phyloP scores from a whole-genome alignment of 768 basidiomycete species.

The Termitomyces sp. region DNA sequence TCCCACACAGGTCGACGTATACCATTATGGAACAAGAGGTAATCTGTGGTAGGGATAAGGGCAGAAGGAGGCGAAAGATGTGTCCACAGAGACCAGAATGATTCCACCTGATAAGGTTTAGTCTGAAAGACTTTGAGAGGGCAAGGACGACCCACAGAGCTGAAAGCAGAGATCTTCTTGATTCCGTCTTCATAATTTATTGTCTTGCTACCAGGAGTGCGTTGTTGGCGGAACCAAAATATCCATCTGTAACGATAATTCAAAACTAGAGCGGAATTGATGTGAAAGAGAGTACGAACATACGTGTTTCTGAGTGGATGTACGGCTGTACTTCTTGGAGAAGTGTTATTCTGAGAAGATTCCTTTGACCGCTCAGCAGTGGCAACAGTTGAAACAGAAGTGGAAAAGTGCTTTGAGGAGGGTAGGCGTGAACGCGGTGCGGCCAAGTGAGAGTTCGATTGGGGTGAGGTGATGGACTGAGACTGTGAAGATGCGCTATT shows the following conservation, averaged over 20 bases:
- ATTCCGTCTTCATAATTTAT: constrained; percentile 93
- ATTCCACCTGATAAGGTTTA: constrained; percentile 63
- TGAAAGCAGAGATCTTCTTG: constrained; percentile 85
- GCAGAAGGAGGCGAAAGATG: constrained; percentile 84
- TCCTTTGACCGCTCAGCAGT: constrained; percentile 44
- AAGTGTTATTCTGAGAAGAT: constrained; percentile 25
- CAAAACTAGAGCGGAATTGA: constrained; percentile 13
- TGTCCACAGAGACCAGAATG: constrained; percentile 92
- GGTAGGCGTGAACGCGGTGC: constrained; percentile 41
- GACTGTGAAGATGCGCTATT: constrained; percentile 29
- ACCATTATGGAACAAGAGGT: constrained; percentile 84
- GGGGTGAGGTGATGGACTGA: constrained; percentile 17
- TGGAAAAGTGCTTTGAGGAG: constrained; percentile 70
- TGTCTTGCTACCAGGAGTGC: constrained; percentile 84
- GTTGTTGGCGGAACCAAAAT: constrained; percentile 90
- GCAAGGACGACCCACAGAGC: constrained; percentile 52
- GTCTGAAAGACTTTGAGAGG: neutral
- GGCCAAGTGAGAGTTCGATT: constrained; percentile 17
- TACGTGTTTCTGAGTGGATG: constrained; percentile 87
- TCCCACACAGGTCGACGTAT: constrained; percentile 94
- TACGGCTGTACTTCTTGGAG: constrained; percentile 35
- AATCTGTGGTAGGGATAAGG: constrained; percentile 87
- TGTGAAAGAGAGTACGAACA: constrained; percentile 50
- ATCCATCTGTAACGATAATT: constrained; percentile 58
- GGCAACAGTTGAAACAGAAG: constrained; percentile 39